Percentiles rank a stretch among this genome's conserved stretches.
Evolutionary conservation across 441 rosid species (phyloP).

Genomic region (Adansonia madagascariensis): DNA sequence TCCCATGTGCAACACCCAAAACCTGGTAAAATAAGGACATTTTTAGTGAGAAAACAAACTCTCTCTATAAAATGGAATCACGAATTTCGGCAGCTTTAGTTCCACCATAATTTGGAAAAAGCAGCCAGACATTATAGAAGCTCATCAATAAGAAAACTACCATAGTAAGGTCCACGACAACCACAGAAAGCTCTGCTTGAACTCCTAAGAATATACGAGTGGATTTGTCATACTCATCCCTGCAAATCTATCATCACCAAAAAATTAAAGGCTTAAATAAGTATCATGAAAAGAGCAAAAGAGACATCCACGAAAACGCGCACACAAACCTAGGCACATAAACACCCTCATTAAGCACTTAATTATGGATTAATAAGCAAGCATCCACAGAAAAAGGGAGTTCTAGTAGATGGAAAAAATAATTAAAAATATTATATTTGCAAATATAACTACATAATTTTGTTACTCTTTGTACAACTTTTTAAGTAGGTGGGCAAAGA

Average conservation of each 20-base stretch:
- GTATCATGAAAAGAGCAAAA: background rate
- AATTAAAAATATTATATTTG: background rate
- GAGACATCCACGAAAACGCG: background rate
- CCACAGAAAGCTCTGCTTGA: conserved; percentile 78
- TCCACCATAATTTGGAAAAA: conserved; percentile 21
- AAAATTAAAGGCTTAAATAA: background rate
- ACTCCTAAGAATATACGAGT: conserved; percentile 80
- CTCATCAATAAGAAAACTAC: conserved; percentile 46
- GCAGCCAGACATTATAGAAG: conserved; percentile 5
- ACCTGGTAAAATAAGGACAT: conserved; percentile 53
- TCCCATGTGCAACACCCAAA: conserved; percentile 89
- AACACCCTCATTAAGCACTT: background rate
- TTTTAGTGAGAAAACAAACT: no score
- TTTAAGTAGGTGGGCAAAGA: background rate
- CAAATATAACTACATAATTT: background rate
- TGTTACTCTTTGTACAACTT: background rate
- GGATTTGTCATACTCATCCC: conserved; percentile 63
- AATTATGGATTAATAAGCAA: background rate
- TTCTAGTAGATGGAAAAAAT: background rate
- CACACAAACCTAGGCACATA: background rate
- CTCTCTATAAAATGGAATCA: background rate
- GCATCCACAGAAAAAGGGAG: background rate
- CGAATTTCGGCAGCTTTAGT: background rate
- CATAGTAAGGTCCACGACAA: conserved; percentile 81
- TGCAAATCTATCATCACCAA: conserved; percentile 26